Percentiles rank a stretch among this genome's conserved stretches.
phyloP scores from a whole-genome alignment of 1,284 basidiomycete species.

The Fistulinella cinereoalba region DNA sequence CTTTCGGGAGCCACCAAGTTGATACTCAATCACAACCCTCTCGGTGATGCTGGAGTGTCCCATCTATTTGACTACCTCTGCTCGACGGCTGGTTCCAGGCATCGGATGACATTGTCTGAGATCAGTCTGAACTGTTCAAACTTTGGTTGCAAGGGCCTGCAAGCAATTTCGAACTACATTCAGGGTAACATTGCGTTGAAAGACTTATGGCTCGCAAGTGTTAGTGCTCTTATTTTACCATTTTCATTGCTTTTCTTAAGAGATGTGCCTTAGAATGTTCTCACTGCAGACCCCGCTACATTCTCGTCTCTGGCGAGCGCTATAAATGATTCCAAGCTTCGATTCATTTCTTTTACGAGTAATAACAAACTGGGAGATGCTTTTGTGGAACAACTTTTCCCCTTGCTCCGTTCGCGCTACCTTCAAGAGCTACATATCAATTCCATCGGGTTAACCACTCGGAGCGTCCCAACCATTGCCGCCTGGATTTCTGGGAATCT shows the following conservation, averaged over 20 bases:
- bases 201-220: conserved; percentile 54
- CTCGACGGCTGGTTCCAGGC: conserved; percentile 44
- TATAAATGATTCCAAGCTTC: conserved; percentile 28
- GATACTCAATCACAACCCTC: conserved; percentile 53
- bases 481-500: conserved; percentile 25
- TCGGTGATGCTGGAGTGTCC: conserved; percentile 58
- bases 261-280: conserved; percentile 23
- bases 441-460: conserved; percentile 27
- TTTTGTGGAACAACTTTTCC: conserved; percentile 30
- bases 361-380: conserved; percentile 26
- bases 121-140: conserved; percentile 55
- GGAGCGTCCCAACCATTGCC: conserved; percentile 26
- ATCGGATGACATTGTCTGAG: conserved; percentile 44
- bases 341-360: conserved; percentile 27
- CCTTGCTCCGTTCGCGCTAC: conserved; percentile 25
- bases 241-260: conserved; percentile 1
- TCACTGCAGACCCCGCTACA: conserved; percentile 20
- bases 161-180: conserved; percentile 52
- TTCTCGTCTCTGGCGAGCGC: conserved; percentile 31
- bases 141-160: conserved; percentile 54
- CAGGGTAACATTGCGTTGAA: conserved; percentile 45
- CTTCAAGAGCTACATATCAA: conserved; percentile 32
- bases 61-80: conserved; percentile 55
- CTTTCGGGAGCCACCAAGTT: conserved; percentile 46
- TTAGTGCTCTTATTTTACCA: conserved; percentile 34